Evolutionary conservation across 768 basidiomycete genomes (phyloP).

Genomic region (Mycena haematopus): DNA sequence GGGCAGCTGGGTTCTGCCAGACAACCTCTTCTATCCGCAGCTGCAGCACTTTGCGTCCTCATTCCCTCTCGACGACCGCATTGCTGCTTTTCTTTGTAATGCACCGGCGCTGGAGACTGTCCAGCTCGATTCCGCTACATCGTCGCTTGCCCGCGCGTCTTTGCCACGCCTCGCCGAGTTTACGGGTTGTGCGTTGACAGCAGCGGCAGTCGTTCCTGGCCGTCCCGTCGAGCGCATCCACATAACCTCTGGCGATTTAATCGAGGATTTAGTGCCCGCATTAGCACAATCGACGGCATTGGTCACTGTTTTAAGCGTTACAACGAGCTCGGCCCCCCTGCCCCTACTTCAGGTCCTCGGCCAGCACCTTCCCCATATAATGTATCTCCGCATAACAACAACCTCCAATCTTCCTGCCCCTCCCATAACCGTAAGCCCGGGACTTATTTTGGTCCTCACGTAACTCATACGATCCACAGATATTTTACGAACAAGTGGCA

Average conservation of each 20-base stretch:
- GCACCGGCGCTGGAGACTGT: constrained; percentile 53
- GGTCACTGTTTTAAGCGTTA: constrained; percentile 63
- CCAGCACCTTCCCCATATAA: constrained; percentile 62
- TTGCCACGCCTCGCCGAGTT: constrained; percentile 61
- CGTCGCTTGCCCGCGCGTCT: constrained; percentile 45
- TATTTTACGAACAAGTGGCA: constrained; percentile 69
- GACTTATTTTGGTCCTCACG: constrained; percentile 25
- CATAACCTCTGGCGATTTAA: constrained; percentile 65
- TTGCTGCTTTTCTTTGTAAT: constrained; percentile 63
- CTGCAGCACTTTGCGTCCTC: constrained; percentile 65
- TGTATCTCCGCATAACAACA: constrained; percentile 71
- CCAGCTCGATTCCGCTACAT: constrained; percentile 60
- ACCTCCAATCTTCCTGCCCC: constrained; percentile 56
- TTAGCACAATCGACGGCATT: constrained; percentile 58
- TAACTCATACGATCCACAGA: constrained; percentile 42
- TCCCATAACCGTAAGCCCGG: constrained; percentile 56
- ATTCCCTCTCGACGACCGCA: constrained; percentile 63
- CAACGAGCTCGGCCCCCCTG: constrained; percentile 63
- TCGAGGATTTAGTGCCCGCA: constrained; percentile 58
- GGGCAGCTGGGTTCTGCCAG: constrained; percentile 60
- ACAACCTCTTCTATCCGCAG: constrained; percentile 45
- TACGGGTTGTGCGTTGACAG: constrained; percentile 63
- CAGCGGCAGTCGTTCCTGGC: constrained; percentile 63
- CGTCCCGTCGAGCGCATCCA: constrained; percentile 70
- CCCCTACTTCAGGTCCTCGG: constrained; percentile 64